Percentiles rank a stretch among this genome's conserved stretches.
phyloP scores from a whole-genome alignment of 441 rosid genomes.

The Eugenia klotzschiana region DNA sequence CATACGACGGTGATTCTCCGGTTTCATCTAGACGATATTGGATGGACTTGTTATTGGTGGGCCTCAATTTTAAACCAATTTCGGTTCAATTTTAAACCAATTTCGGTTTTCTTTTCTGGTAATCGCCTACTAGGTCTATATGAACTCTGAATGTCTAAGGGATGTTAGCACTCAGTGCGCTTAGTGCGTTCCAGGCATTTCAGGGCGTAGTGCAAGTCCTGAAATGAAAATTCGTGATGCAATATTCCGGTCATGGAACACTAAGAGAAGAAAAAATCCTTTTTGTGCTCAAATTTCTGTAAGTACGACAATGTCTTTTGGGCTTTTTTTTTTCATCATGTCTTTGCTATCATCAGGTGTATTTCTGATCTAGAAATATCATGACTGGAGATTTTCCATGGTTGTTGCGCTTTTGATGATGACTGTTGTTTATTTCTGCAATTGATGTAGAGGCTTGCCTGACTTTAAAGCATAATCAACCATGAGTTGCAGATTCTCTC shows the following conservation, averaged over 20 bases:
- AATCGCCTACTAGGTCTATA: neutral
- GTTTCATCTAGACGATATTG: neutral
- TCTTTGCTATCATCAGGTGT: neutral
- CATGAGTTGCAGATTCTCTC: constrained; percentile 68
- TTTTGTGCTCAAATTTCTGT: neutral
- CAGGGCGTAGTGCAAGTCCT: neutral
- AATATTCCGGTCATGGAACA: neutral
- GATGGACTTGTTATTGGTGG: neutral
- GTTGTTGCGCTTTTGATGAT: neutral
- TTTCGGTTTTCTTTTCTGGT: neutral
- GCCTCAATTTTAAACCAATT: neutral
- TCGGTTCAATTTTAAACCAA: neutral
- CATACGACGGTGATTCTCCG: neutral
- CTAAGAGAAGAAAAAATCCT: neutral
- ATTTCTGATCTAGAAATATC: neutral
- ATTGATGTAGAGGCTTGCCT: neutral
- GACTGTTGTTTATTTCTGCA: neutral
- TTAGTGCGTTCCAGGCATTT: neutral
- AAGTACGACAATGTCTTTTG: neutral
- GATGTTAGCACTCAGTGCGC: neutral
- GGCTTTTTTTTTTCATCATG: neutral
- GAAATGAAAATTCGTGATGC: neutral
- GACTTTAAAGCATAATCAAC: neutral
- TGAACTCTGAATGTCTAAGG: neutral
- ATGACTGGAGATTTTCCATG: neutral